Evolutionary conservation across 2,329 filamentous ascomycete genomes (phyloP), one percentile per base, ranked within the genome.

Genomic region (Clathrospora elynae): DNA sequence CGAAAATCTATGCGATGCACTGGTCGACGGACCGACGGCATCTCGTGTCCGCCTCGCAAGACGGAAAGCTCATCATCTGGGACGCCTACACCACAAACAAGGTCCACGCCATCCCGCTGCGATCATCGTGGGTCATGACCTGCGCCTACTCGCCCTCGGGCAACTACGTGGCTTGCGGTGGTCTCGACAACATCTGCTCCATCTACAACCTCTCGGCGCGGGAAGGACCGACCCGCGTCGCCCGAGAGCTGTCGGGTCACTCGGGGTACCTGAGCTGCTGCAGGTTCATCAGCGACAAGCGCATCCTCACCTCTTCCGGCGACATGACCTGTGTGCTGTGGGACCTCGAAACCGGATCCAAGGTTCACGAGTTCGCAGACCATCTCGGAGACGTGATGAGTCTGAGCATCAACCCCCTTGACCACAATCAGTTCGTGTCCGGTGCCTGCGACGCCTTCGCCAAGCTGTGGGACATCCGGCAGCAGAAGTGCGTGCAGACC

Each of bases 281-380:
- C 72, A 87, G 93, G 55, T 99, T 99, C 74, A 95, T 97, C 78
- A 97, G 96, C 72, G 93, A 99, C 76, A 86, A 93, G 67, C 90
- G 90, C 68, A 97, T 99, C 66, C 84, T 99, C 55, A 99, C 93
- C 48, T 97, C 93, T 0, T 99, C 93, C 2, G 93, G 93, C 53
- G 93, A 99, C 71, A 99, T 99, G 93, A 99, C 93, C 37, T 99
- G 93, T 73, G 96, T 97, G 86, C 88, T 97, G 68, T 99, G 93
- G 93, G 93, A 99, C 77, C 92, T 99, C 55, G 93, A 99, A 75
- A 95, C 92, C 1, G 93, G 93, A 43, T 90, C 91, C 56, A 96
- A 96, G 77, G 88, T 96, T 28, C 95, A 91, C 67, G 93, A 99
- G 72, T 99, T 97, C 61, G 93, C 93, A 66, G 93, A 99, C 74